phyloP scores from a whole-genome alignment of 2,329 filamentous ascomycete genomes.

The Calonectria pteridis region DNA sequence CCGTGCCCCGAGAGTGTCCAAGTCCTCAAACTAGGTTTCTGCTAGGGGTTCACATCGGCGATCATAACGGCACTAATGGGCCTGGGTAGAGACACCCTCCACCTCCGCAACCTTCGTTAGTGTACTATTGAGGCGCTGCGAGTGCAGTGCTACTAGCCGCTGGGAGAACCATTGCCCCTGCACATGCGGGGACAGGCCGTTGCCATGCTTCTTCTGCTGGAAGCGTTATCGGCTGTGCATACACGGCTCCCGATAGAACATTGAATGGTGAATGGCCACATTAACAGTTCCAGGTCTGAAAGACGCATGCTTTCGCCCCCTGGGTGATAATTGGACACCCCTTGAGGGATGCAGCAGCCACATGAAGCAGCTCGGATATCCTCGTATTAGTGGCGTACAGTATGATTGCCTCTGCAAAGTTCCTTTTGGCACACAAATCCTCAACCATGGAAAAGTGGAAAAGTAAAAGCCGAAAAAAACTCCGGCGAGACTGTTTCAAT shows the following conservation, averaged over 20 bases:
- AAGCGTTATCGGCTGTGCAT: slow-evolving; percentile 5
- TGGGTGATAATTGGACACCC: neutral
- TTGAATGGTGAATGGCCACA: neutral
- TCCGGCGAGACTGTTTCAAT: neutral
- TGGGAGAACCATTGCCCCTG: slow-evolving; percentile 6
- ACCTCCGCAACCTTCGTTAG: neutral
- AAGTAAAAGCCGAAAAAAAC: neutral
- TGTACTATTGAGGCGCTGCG: neutral
- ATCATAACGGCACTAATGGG: slow-evolving; percentile 5
- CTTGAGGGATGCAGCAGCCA: neutral
- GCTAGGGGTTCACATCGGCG: slow-evolving; percentile 8
- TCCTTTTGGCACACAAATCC: neutral
- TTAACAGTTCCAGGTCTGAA: neutral
- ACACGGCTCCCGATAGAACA: neutral
- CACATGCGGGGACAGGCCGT: neutral
- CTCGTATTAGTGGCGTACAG: neutral
- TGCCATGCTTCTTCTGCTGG: neutral
- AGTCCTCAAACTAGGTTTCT: neutral
- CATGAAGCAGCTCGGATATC: neutral
- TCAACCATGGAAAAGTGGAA: neutral
- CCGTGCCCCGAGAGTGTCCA: neutral
- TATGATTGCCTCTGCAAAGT: neutral
- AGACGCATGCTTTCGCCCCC: neutral
- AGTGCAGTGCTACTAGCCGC: neutral
- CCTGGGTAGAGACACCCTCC: neutral